Percentiles rank a stretch among this genome's conserved stretches.
Evolutionary conservation across 2,329 filamentous ascomycete species (phyloP).

Genomic region (Neonectria hederae): DNA sequence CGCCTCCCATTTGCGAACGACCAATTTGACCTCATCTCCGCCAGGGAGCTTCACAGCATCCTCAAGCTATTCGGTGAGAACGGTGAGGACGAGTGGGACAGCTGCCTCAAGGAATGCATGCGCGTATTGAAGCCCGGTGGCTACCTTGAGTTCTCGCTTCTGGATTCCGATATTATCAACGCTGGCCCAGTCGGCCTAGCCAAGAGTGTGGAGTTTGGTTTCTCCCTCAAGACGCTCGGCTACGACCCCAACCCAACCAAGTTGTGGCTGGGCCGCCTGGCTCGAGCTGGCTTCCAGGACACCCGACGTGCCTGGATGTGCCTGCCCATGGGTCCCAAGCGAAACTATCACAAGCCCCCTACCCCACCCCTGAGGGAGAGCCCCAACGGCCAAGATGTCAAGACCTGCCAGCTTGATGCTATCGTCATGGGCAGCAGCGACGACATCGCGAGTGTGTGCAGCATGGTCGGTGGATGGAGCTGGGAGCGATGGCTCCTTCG

Average conservation of each 20-base stretch:
- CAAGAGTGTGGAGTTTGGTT: slow-evolving; percentile 90
- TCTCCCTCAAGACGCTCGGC: slow-evolving; percentile 86
- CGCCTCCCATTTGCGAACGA: slow-evolving; percentile 85
- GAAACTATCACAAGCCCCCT: slow-evolving; percentile 44
- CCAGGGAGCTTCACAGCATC: slow-evolving; percentile 84
- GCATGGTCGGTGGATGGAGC: slow-evolving; percentile 84
- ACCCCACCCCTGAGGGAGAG: slow-evolving; percentile 47
- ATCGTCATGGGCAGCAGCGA: slow-evolving; percentile 73
- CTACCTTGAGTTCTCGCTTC: slow-evolving; percentile 87
- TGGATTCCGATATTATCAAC: slow-evolving; percentile 91
- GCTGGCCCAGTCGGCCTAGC: slow-evolving; percentile 82
- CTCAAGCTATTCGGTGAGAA: slow-evolving; percentile 78
- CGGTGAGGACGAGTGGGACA: slow-evolving; percentile 85
- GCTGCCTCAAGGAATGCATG: slow-evolving; percentile 84
- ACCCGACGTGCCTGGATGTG: slow-evolving; percentile 89
- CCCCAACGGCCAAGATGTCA: slow-evolving; percentile 52
- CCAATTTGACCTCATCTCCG: slow-evolving; percentile 92
- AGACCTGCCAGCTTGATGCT: slow-evolving; percentile 67
- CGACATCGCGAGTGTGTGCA: slow-evolving; percentile 78
- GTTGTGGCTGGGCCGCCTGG: slow-evolving; percentile 78
- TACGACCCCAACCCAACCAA: slow-evolving; percentile 90
- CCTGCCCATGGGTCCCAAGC: slow-evolving; percentile 76
- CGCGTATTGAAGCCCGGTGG: slow-evolving; percentile 93
- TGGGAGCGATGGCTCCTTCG: slow-evolving; percentile 98
- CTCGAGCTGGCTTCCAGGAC: slow-evolving; percentile 79